Evolutionary conservation across 306 rosid species (phyloP).

Genomic region (Gillenia trifoliata): DNA sequence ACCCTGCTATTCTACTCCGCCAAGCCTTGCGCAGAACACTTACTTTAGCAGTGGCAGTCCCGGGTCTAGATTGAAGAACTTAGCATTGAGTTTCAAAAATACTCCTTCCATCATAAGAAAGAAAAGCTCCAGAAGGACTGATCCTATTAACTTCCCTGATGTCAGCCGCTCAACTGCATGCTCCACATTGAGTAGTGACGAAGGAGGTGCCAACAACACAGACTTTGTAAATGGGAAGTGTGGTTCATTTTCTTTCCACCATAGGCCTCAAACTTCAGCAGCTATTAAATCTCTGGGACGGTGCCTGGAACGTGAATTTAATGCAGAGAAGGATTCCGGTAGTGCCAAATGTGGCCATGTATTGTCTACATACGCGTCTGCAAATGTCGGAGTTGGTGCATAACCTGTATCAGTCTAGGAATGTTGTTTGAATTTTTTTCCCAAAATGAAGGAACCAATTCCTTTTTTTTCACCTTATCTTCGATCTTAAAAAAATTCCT

Average conservation of each 20-base stretch:
- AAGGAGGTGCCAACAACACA: background rate
- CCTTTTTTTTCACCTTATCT: background rate
- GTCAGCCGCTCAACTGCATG: background rate
- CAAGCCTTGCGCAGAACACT: background rate
- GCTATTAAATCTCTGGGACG: slow-evolving; percentile 26
- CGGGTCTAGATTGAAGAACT: slow-evolving; percentile 33
- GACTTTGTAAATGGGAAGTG: slow-evolving; percentile 8
- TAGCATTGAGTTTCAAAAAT: slow-evolving; percentile 46
- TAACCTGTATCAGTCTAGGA: background rate
- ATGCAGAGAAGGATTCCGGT: slow-evolving; percentile 4
- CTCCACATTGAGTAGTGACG: background rate
- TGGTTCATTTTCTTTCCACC: background rate
- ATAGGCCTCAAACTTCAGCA: background rate
- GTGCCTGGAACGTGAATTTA: slow-evolving; percentile 28
- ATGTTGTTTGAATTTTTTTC: background rate
- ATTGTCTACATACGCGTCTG: background rate
- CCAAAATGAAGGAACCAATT: background rate
- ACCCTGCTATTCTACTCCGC: slow-evolving; percentile 13
- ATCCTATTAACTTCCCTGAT: slow-evolving; percentile 5
- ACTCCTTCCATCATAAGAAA: slow-evolving; percentile 59
- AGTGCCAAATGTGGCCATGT: background rate
- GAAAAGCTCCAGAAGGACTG: slow-evolving; percentile 25
- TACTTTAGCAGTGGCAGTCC: slow-evolving; percentile 21
- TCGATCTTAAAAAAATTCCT: background rate
- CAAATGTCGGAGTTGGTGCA: background rate